Base-by-base conservation (phyloP, 805 yeast species). In the Clavispora asparagi region DNA sequence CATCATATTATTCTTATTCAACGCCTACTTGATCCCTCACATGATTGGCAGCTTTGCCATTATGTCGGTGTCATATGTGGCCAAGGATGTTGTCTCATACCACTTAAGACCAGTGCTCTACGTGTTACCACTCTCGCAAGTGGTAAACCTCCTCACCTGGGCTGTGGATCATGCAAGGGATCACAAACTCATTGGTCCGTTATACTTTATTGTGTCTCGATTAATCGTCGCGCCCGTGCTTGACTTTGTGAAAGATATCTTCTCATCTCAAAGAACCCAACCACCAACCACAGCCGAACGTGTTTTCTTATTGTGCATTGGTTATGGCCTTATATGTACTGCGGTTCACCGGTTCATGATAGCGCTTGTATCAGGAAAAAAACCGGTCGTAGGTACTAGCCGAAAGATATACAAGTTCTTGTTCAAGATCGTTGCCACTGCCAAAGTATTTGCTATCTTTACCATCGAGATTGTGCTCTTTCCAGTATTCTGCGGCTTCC, bases 401-500 rank as follows among this genome's bases (percentile, higher is more conserved):
- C 74, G 94, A 51, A 63, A 67, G 10, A 42, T 78, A 2, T 85
- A 79, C 57, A 72, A 75, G 43, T 53, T 75, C 1, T 58, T 84
- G 27, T 78, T 82, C 56, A 84, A 81, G 47, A 51, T 81, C 9
- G 65, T 74, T 17, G 74, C 84, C 30, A 82, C 95, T 2, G 57
- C 82, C 23, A 92, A 91, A 61, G 95, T 92, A 12, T 79, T 87
- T 47, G 56, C 78, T 11, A 76, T 94, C 25, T 85, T 91, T 58
- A 76, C 83, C 6, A 76, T 88, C 41, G 99, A 94, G 61, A 74
- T 90, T 42, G 74, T 86, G n/a, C 70, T 84, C 7, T 92, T 94
- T 68, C 99, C 99, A 1, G 73, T 86, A 0, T 81, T 81, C 55
- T 90, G 97, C 58, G 99, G 99, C 1, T 64, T 79, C 53, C 76